Evolutionary conservation across 192 early-diverging fungal genomes (phyloP), one percentile per base, ranked within the genome.

Genomic region (Helicostylum pulchrum): DNA sequence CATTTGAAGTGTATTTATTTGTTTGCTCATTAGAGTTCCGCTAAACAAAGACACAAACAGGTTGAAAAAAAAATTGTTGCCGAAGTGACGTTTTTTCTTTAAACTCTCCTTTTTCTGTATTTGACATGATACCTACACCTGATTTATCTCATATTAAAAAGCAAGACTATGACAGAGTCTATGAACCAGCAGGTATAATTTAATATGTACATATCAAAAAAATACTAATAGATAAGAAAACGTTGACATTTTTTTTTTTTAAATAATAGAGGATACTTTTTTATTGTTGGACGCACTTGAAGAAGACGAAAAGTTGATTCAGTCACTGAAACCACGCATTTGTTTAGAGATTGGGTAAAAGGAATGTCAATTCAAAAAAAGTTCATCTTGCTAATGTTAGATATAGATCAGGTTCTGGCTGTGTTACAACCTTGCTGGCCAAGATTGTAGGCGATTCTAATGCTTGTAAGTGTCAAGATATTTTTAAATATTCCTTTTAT

Each of bases 251-350:
- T 26, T 26, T 26, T 6, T 34, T 23, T 30, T 32, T 34, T 1
- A 30, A 21, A 23, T 14, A 30, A 49, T 34, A 89, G 95, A 99
- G 80, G 96, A 99, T 72, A 94, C 94, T 0, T 99, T 95, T 68
- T 73, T 99, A 51, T 77, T 99, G 15, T 77, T 99, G 26, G 94
- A 97, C 71, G 90, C 91, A 3, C 83, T 98, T n/a, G 94, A 97
- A 62, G 77, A 81, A 53, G 94, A 96, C 53, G 73, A 62, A 0
- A 19, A 68, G 6, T 68, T 78, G 32, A 55, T 96, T 43, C 77
- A 81, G 19, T 63, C 66, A 7, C 59, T 80, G 0, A 56, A 76
- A 4, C 93, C 94, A 36, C 69, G 77, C 1, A 64, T 94, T 4
- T 91, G 90, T 49, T 77, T 97, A 10, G 96, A 98, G 62, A 87